Evolutionary conservation across 257 asterid species (phyloP).

Genomic region (Schizonepeta tenuifolia): DNA sequence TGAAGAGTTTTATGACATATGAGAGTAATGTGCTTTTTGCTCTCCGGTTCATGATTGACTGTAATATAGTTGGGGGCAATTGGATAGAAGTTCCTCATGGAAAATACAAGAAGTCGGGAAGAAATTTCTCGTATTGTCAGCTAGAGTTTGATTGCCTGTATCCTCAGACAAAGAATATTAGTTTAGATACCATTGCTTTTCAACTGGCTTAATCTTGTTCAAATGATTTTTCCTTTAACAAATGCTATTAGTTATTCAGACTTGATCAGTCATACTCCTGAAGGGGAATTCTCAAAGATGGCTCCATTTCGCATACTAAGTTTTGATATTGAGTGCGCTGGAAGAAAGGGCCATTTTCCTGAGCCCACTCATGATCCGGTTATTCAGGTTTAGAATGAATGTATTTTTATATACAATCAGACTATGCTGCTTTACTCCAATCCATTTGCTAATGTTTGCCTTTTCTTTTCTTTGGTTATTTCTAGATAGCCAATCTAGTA

Average conservation of each 20-base stretch:
- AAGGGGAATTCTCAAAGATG: conserved; percentile 97
- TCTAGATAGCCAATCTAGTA: conserved; percentile 88
- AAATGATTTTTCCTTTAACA: conserved; percentile 48
- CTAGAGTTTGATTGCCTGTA: conserved; percentile 95
- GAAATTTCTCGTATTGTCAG: conserved; percentile 72
- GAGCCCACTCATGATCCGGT: conserved; percentile 99
- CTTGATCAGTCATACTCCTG: conserved; percentile 89
- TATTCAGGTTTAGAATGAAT: conserved; percentile 61
- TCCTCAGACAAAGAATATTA: conserved; percentile 52
- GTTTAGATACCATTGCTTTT: conserved; percentile 21
- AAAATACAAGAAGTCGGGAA: conserved; percentile 67
- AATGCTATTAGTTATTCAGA: conserved; percentile 63
- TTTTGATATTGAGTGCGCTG: conserved; percentile 99
- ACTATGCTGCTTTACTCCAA: conserved; percentile 31
- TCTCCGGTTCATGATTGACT: conserved; percentile 98
- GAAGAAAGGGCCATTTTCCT: conserved; percentile 97
- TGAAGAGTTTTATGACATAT: conserved; percentile 83
- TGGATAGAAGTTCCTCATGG: conserved; percentile 93
- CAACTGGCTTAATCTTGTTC: conserved; percentile 21
- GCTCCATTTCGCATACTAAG: conserved; percentile 98
- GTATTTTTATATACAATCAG: neutral
- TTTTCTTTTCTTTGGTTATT: conserved; percentile 30
- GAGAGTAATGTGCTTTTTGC: conserved; percentile 97
- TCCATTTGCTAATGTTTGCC: conserved; percentile 34
- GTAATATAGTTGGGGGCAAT: conserved; percentile 93